Percentiles rank a stretch among this genome's conserved stretches.
Conservation (phyloP, 2,329 filamentous ascomycete genomes). For the Coleophoma crateriformis region DNA sequence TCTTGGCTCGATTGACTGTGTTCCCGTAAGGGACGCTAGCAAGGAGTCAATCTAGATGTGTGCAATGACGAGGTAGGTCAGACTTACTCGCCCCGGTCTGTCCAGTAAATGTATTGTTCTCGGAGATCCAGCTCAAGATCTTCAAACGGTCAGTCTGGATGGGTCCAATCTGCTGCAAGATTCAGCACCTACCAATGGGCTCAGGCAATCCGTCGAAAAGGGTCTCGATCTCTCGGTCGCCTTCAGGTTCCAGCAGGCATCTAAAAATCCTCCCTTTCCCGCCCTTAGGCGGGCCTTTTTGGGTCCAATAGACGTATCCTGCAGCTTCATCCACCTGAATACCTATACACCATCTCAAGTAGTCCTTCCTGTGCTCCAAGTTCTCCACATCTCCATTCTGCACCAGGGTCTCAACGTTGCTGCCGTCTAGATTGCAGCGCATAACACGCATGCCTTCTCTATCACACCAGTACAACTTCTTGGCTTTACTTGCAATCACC, state of each 20-base stretch:
- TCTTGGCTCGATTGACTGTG: conserved; percentile 37
- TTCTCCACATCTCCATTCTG: conserved; percentile 5
- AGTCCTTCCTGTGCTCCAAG: conserved; percentile 1
- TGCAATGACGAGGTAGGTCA: neutral
- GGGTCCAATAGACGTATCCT: conserved; percentile 51
- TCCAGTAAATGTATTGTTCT: conserved; percentile 46
- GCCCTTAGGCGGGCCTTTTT: conserved; percentile 33
- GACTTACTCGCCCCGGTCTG: conserved; percentile 46
- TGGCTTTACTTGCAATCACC: neutral
- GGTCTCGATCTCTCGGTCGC: conserved; percentile 2
- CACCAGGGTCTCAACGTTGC: conserved; percentile 25
- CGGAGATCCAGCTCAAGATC: conserved; percentile 47
- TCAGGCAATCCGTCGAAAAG: conserved; percentile 41
- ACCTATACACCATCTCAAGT: conserved; percentile 45
- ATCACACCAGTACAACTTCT: conserved; percentile 33
- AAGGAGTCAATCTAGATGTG: neutral
- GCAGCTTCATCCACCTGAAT: conserved; percentile 37
- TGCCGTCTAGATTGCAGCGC: conserved; percentile 33
- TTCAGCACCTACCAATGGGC: conserved; percentile 31
- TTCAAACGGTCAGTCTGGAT: too few relatives aligned
- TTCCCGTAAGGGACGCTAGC: conserved; percentile 40
- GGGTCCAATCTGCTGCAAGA: too few relatives aligned
- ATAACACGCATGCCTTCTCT: conserved; percentile 35
- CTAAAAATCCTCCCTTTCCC: conserved; percentile 6
- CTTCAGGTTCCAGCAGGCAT: conserved; percentile 1